Evolutionary conservation across 352 stramenopile species (phyloP).

Genomic region (Phytophthora foliorum): DNA sequence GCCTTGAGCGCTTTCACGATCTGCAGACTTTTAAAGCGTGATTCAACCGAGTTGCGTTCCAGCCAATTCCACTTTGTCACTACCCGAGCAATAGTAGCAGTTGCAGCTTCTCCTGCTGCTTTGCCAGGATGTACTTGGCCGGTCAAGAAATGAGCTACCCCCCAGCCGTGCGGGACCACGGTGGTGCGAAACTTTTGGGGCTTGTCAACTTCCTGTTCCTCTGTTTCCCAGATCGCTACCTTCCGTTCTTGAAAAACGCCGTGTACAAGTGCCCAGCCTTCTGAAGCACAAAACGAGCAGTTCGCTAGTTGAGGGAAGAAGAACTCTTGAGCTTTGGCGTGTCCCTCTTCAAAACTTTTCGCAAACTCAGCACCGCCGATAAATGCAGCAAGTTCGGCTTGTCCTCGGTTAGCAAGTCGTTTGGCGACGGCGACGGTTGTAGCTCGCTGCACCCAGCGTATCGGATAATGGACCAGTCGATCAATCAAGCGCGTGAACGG

Average conservation of each 20-base stretch:
- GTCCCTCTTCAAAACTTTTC: conserved; percentile 74
- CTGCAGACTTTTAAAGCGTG: conserved; percentile 78
- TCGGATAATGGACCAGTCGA: conserved; percentile 69
- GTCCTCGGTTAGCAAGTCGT: conserved; percentile 60
- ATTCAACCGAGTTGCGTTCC: conserved; percentile 71
- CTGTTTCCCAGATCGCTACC: conserved; percentile 31
- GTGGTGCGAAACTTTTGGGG: conserved; percentile 26
- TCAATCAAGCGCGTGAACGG: conserved; percentile 69
- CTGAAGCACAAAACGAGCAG: conserved; percentile 69
- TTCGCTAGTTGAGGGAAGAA: conserved; percentile 67
- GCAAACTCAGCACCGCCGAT: conserved; percentile 75
- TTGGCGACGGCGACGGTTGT: conserved; percentile 63
- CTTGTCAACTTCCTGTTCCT: conserved; percentile 15
- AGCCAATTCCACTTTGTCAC: conserved; percentile 68
- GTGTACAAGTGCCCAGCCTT: conserved; percentile 84
- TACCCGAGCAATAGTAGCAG: background rate
- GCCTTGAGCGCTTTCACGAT: conserved; percentile 77
- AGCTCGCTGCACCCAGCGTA: conserved; percentile 62
- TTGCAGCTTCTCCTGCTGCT: background rate
- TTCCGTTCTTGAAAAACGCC: conserved; percentile 72
- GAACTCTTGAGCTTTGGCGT: conserved; percentile 56
- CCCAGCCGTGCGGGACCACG: conserved; percentile 79
- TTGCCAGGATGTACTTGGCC: conserved; percentile 39
- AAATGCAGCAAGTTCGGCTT: conserved; percentile 60
- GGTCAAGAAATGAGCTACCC: conserved; percentile 78